phyloP scores from a whole-genome alignment of 139 green algal species.

The Chlorella sp. region DNA sequence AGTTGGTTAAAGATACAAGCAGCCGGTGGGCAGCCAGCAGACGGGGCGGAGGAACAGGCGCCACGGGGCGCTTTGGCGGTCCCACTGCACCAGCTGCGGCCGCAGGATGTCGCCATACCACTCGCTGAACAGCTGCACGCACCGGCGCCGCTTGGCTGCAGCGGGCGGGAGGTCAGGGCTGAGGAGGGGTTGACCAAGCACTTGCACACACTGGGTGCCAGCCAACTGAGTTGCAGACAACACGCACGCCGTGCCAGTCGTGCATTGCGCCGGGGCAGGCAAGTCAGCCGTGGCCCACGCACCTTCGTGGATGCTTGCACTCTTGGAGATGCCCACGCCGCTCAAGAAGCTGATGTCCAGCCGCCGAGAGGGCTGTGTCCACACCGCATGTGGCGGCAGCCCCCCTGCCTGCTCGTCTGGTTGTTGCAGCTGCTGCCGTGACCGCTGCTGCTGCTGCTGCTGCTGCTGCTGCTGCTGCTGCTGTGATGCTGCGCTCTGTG shows the following conservation, averaged over 20 bases:
- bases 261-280: not conserved
- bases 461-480: not conserved
- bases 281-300: not conserved
- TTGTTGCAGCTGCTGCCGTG: not conserved
- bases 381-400: not conserved
- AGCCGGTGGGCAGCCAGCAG: constrained; percentile 1
- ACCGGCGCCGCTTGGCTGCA: constrained; percentile 1
- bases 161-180: not conserved
- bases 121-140: not conserved
- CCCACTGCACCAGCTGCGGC: not conserved
- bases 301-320: not conserved
- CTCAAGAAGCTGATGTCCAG: constrained; percentile 9
- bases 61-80: not conserved
- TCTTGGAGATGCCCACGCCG: not conserved
- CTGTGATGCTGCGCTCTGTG: not conserved
- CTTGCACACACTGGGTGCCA: too few relatives aligned
- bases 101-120: constrained; percentile 14
- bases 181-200: too few relatives aligned
- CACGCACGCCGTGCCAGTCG: not conserved
- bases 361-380: not conserved
- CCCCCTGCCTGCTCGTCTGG: too few relatives aligned
- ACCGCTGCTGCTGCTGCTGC: not conserved
- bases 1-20: not conserved
- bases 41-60: not conserved
- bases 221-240: not conserved